These are phyloP conservation scores for Lactifluus echinatus DNA, from an alignment of 768 basidiomycete species.

Conservation along the genomic window DNA sequence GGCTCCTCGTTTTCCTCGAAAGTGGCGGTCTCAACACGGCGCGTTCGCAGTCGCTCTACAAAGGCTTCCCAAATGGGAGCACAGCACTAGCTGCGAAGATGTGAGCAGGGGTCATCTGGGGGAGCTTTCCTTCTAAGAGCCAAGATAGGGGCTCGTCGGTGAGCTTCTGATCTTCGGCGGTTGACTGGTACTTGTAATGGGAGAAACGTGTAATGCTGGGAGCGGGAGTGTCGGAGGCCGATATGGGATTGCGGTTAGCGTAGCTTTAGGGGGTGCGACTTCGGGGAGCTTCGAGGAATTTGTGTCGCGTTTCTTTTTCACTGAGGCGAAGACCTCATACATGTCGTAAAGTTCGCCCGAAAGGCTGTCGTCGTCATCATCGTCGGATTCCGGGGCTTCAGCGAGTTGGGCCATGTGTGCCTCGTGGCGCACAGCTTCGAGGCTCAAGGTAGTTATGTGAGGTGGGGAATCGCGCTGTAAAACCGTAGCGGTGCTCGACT, in stretches of 20 bases:
- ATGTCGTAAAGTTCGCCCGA: constrained; percentile 30
- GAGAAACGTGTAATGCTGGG: no score
- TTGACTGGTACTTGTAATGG: background rate
- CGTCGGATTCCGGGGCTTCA: no score
- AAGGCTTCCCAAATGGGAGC: background rate
- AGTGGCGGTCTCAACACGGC: background rate
- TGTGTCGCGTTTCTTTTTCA: constrained; percentile 33
- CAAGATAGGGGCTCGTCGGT: background rate
- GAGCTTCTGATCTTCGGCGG: background rate
- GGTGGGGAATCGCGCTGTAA: no score
- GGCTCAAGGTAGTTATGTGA: no score
- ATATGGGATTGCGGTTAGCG: background rate
- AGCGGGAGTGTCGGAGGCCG: background rate
- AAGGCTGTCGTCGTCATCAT: background rate
- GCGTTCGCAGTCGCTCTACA: background rate
- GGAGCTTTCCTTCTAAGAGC: constrained; percentile 24
- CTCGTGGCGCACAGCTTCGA: no score
- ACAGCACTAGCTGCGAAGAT: background rate
- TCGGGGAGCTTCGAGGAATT: constrained; percentile 31
- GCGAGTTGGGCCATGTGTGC: no score
- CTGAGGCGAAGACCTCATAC: constrained; percentile 35
- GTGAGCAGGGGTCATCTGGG: constrained; percentile 30
- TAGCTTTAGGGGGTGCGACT: background rate
- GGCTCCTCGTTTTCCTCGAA: no score
- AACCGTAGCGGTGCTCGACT: no score